Evolutionary conservation across 345 rosid genomes (phyloP), one percentile per base, ranked within the genome.

Genomic region (Eucalyptus pauciflora): DNA sequence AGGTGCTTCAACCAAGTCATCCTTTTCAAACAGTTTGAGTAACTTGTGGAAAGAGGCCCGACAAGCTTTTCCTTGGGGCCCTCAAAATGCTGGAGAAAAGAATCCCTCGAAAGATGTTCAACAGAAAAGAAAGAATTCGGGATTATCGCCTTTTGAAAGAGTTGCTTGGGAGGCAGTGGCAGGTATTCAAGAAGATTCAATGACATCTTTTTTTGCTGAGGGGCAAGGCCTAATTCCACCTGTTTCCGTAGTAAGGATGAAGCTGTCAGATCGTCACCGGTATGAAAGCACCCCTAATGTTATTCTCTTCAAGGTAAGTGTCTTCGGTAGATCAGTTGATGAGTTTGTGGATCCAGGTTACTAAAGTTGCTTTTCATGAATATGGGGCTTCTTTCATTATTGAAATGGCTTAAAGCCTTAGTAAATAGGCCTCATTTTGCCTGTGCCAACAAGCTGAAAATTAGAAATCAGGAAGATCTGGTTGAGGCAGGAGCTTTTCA

Each of bases 141-240:
- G 97, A 85, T 92, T 96, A 91, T 88, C 96, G 86, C 92, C 96
- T 80, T 93, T 98, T 89, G 99, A 97, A 88, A 97, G 94, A 92
- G 95, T 95, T 91, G 95, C 97, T 90, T 96, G 98, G 99, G 99
- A 97, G 92, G 97, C 98, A 85, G 96, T 96, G 99, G 92, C 99
- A 64, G 99, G 98, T 90, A 96, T 97, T 90, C 97, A 93, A 87
- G 99, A 96, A 91, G 97, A 96, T 89, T 95, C 89, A 58, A 95
- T 92, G 81, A 90, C 96, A 88, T 92, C 96, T 79, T 92, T 91
- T 90, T 93, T 93, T 88, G 91, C 90, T 58, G 98, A 96, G 89
- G 98, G 97, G 86, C 98, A 94, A 90, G 99, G 95, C 50, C 95
- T 98, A 88, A 94, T 97, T 89, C 98, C 98, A 92, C 93, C 99